Evolutionary conservation across 139 green algal species (phyloP), one percentile per base, ranked within the genome.

Genomic region (Medakamo hakoo): DNA sequence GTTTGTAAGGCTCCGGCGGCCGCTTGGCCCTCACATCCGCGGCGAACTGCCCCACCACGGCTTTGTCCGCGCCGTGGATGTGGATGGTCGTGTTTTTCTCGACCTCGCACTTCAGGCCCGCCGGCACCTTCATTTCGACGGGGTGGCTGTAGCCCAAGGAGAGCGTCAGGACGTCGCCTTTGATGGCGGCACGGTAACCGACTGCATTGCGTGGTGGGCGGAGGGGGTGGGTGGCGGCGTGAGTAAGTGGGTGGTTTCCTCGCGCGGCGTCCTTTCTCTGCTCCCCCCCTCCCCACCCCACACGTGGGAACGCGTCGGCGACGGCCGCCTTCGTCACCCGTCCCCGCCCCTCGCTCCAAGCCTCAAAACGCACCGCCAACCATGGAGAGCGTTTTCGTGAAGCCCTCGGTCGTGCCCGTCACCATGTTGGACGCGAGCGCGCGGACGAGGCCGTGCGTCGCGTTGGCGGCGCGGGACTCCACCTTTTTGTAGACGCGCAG

Each of bases 1-100:
- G 84, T 40, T 96, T 96, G 88, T 97, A 97, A 30, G 90, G 89
- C 80, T 97, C 91, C 29, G 91, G 91, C 30, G 78, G 74, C 28
- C 90, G 68, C 78, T 93, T 86, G 31, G 65, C 77, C 26, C 91
- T 76, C 57, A 97, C 72, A 14, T 79, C 76, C n/a, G 93, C 92
- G 24, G 80, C 79, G 70, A 97, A 97, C 67, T 96, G 84, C 20
- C 92, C 92, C 3, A 98, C 76, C 25, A 70, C 30, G 58, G 81
- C 82, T 80, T 97, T 97, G 86, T 95, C 78, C 58, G 71, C 81
- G 26, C 58, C 23, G 27, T 9, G 68, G 30, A 96, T 76, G 40
- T 73, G 83, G 2, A 97, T 52, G 3, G 70, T 77, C 0, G 83
- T 95, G 74, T 84, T 90, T 78, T 89, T 93, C 66, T 94, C 84